A percentile compares a stretch with the other conserved stretches of the same genome.
Evolutionary conservation across 2,329 filamentous ascomycete species (phyloP).

Genomic region (Zasmidium cellare): DNA sequence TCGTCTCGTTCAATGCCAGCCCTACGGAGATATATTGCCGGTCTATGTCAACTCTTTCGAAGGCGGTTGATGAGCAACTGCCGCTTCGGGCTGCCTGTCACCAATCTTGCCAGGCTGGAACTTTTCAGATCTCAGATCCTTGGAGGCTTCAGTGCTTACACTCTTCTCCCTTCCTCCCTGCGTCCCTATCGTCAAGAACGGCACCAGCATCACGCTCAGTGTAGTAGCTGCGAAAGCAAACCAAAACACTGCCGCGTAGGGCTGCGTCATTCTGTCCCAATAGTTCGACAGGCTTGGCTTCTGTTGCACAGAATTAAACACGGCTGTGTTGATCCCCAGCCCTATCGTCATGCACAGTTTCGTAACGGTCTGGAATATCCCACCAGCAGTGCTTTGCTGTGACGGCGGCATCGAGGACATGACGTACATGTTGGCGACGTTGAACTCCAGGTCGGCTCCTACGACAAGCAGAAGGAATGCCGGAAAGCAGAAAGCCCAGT

Average conservation of each 20-base stretch:
- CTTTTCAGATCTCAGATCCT: not conserved
- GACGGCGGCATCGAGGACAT: slow-evolving; percentile 62
- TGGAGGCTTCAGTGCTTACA: not conserved
- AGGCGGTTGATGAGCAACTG: not conserved
- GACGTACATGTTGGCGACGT: slow-evolving; percentile 72
- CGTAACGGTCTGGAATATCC: slow-evolving; percentile 67
- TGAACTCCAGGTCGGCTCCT: slow-evolving; percentile 69
- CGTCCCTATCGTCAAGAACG: slow-evolving; percentile 55
- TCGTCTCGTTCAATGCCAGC: too few species aligned
- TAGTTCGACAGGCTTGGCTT: slow-evolving; percentile 39
- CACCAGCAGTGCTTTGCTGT: slow-evolving; percentile 67
- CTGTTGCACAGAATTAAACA: slow-evolving; percentile 51
- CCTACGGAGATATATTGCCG: too few species aligned
- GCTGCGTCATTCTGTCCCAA: slow-evolving; percentile 46
- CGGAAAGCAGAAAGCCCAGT: slow-evolving; percentile 68
- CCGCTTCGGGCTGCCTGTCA: not conserved
- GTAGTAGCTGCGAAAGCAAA: slow-evolving; percentile 48
- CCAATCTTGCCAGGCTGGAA: not conserved
- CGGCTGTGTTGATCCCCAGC: slow-evolving; percentile 62
- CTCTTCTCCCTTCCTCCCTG: slow-evolving; percentile 44
- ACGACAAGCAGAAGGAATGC: slow-evolving; percentile 61
- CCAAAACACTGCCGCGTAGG: slow-evolving; percentile 56
- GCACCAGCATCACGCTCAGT: slow-evolving; percentile 48
- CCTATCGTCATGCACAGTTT: slow-evolving; percentile 61
- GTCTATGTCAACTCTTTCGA: not conserved